phyloP scores from a whole-genome alignment of 2,329 filamentous ascomycete species.

The Pseudogymnoascus sp. region DNA sequence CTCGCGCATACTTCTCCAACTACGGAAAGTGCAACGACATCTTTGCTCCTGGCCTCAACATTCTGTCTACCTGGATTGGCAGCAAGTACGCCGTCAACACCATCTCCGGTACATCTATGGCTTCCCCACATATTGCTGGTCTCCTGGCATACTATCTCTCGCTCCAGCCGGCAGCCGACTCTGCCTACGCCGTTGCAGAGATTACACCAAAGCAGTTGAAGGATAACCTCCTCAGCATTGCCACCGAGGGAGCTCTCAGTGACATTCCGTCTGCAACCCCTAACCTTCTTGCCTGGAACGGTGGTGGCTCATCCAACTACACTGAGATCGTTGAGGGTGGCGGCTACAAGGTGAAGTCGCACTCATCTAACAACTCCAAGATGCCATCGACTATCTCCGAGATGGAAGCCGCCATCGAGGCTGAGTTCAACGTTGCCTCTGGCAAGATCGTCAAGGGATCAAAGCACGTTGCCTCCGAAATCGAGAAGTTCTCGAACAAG shows the following conservation, averaged over 20 bases:
- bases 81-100: slow-evolving; percentile 95
- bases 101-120: slow-evolving; percentile 99
- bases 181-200: slow-evolving; percentile 79
- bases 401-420: slow-evolving; percentile 52
- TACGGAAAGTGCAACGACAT: slow-evolving; percentile 99
- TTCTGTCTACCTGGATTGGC: slow-evolving; percentile 97
- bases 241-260: slow-evolving; percentile 67
- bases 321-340: slow-evolving; percentile 69
- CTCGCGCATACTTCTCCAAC: slow-evolving; percentile 99
- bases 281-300: slow-evolving; percentile 98
- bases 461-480: slow-evolving; percentile 47
- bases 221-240: slow-evolving; percentile 75
- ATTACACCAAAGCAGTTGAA: slow-evolving; percentile 95
- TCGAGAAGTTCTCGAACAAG: slow-evolving; percentile 56
- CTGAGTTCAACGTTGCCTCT: slow-evolving; percentile 49
- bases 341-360: slow-evolving; percentile 53
- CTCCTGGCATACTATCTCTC: slow-evolving; percentile 97
- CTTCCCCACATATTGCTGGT: slow-evolving; percentile 92
- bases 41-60: slow-evolving; percentile 95
- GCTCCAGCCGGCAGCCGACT: slow-evolving; percentile 83
- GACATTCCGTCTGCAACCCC: slow-evolving; percentile 80
- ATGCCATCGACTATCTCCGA: slow-evolving; percentile 50
- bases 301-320: slow-evolving; percentile 91
- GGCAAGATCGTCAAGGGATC: slow-evolving; percentile 49
- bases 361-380: slow-evolving; percentile 36